A percentile compares a stretch with the other conserved stretches of the same genome.
These are phyloP conservation scores for Arachnopeziza araneosa DNA, from an alignment of 2,329 filamentous ascomycete species.

Conservation along the genomic window DNA sequence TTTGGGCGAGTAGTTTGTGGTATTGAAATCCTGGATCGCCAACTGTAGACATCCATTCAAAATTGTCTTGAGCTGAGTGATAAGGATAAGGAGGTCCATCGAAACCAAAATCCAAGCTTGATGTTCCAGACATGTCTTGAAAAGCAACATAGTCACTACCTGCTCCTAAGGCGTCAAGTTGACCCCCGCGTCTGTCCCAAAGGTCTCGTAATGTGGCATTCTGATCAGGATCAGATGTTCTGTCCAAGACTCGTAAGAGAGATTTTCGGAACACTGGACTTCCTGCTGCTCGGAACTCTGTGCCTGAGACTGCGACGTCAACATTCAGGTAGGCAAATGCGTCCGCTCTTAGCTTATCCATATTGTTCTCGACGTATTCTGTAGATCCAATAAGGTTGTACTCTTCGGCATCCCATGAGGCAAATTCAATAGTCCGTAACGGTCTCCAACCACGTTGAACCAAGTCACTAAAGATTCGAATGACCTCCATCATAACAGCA, in stretches of 20 bases:
- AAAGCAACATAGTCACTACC: slow-evolving; percentile 85
- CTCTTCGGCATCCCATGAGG: slow-evolving; percentile 90
- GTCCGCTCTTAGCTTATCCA: slow-evolving; percentile 65
- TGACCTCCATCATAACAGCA: slow-evolving; percentile 84
- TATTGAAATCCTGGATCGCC: slow-evolving; percentile 80
- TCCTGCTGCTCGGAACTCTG: slow-evolving; percentile 68
- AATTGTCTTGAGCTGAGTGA: slow-evolving; percentile 85
- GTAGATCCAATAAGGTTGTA: slow-evolving; percentile 94
- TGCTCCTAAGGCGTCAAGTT: slow-evolving; percentile 64
- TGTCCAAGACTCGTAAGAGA: slow-evolving; percentile 66
- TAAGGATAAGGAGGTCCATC: slow-evolving; percentile 59
- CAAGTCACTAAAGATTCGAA: slow-evolving; percentile 77
- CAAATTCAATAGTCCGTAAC: slow-evolving; percentile 90
- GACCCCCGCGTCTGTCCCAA: slow-evolving; percentile 62
- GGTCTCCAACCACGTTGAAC: slow-evolving; percentile 78
- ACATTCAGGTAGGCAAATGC: slow-evolving; percentile 89
- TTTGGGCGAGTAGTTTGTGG: slow-evolving; percentile 71
- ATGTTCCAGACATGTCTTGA: slow-evolving; percentile 83
- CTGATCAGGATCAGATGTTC: slow-evolving; percentile 64
- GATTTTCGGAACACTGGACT: slow-evolving; percentile 74
- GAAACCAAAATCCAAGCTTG: slow-evolving; percentile 82
- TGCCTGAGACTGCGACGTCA: slow-evolving; percentile 72
- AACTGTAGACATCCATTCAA: slow-evolving; percentile 74
- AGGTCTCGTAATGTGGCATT: slow-evolving; percentile 69
- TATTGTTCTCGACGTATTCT: slow-evolving; percentile 85